Conservation (phyloP, 345 rosid genomes). For the Gossypium anomalum region DNA sequence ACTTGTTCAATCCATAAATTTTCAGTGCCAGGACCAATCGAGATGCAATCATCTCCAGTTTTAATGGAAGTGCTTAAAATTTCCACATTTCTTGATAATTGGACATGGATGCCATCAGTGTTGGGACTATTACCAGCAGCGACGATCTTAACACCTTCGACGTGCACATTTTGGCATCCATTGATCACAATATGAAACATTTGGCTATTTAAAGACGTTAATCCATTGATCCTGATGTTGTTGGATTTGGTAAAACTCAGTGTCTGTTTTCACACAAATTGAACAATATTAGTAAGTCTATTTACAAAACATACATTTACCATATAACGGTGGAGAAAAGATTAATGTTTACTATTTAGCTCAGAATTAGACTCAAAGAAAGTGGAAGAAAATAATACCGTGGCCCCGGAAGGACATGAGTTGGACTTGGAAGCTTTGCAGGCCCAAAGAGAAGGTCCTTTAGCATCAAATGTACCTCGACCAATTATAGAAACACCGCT, state of each 20-base stretch:
- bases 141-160: slow-evolving; percentile 12
- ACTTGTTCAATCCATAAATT: slow-evolving; percentile 25
- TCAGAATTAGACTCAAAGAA: too few species aligned
- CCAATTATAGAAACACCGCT: slow-evolving; percentile 44
- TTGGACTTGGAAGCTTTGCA: slow-evolving; percentile 31
- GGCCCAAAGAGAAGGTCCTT: slow-evolving; percentile 51
- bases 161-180: slow-evolving; percentile 20
- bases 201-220: slow-evolving; percentile 26
- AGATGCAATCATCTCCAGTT: slow-evolving; percentile 26
- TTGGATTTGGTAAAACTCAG: slow-evolving; percentile 25
- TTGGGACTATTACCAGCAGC: slow-evolving; percentile 25
- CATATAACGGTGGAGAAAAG: too few species aligned
- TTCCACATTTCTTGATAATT: slow-evolving; percentile 17
- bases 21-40: slow-evolving; percentile 13
- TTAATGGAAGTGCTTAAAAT: slow-evolving; percentile 15
- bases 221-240: slow-evolving; percentile 17
- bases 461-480: slow-evolving; percentile 49
- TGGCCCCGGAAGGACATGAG: slow-evolving; percentile 51
- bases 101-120: slow-evolving; percentile 31
- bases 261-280: slow-evolving; percentile 4
- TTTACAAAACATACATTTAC: too few species aligned
- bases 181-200: slow-evolving; percentile 27
- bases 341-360: too few species aligned
- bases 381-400: slow-evolving; percentile 32
- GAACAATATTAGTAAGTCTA: background rate